These are phyloP conservation scores for Coleophoma crateriformis DNA, from an alignment of 2,329 filamentous ascomycete genomes.

Conservation along the genomic window DNA sequence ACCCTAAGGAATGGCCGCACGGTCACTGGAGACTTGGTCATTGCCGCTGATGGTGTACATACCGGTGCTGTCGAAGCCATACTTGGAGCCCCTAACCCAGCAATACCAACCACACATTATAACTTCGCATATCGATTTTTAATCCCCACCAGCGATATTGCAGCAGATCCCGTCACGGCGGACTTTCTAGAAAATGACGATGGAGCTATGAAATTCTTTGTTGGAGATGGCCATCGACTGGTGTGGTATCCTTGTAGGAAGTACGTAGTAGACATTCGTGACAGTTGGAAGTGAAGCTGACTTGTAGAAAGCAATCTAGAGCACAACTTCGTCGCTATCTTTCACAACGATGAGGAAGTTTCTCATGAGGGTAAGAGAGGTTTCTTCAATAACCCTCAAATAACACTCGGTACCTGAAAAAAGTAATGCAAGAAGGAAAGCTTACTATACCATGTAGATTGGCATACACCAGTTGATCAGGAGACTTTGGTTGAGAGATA, in stretches of 20 bases:
- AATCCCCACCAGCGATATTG: slow-evolving; percentile 23
- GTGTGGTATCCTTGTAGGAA: slow-evolving; percentile 19
- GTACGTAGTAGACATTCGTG: slow-evolving; percentile 3
- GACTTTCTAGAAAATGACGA: slow-evolving; percentile 22
- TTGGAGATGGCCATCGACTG: slow-evolving; percentile 11
- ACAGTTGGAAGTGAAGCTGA: no score
- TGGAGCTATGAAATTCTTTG: slow-evolving; percentile 18
- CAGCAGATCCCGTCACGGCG: slow-evolving; percentile 23
- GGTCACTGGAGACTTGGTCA: slow-evolving; percentile 28
- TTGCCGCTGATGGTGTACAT: slow-evolving; percentile 33
- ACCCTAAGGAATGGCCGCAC: slow-evolving; percentile 22
- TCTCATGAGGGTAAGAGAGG: slow-evolving; percentile 4
- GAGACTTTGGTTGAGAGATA: slow-evolving; percentile 7
- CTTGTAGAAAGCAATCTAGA: slow-evolving; percentile 3
- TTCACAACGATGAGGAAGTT: slow-evolving; percentile 9
- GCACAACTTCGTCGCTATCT: slow-evolving; percentile 14
- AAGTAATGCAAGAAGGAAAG: not conserved
- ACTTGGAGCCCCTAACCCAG: not conserved
- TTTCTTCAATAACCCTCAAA: not conserved
- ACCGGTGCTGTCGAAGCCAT: slow-evolving; percentile 10
- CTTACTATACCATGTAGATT: slow-evolving; percentile 8
- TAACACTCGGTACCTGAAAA: no score
- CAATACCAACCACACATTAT: slow-evolving; percentile 11
- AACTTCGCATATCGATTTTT: slow-evolving; percentile 29
- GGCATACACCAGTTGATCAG: slow-evolving; percentile 6